Evolutionary conservation across 2,329 filamentous ascomycete genomes (phyloP), one percentile per base, ranked within the genome.

Genomic region (Colletotrichum trifolii): DNA sequence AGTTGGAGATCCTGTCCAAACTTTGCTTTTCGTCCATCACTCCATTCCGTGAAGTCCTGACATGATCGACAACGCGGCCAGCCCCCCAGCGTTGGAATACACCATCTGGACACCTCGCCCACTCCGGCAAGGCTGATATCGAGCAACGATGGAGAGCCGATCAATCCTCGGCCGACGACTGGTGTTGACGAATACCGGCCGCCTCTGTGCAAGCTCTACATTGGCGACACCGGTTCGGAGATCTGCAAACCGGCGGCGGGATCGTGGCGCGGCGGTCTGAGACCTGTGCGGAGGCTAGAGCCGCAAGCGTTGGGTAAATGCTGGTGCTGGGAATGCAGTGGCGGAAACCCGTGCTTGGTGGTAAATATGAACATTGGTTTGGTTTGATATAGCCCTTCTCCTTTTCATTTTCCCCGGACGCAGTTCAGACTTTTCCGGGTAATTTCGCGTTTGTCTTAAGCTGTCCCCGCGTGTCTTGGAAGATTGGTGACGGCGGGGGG

Each of bases 221-320:
- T 25, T 25, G 46, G 34, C 33, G 40, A 56, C 15, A 33, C 45
- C 58, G 52, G 52, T 7, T 43, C 15, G 58, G 47, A 17, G 63
- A 63, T 66, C 42, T 63, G 42, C 63, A 47, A 63, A 25, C 3
- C 42, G 60, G 54, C 47, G 59, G 35, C 36, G 25, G 11, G 49
- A 40, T 49, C 34, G 25, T 52, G 42, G 36, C 63, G 63, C 63
- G 58, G 47, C 13, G 25, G 36, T 15, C 36, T 40, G 43, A 52
- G 59, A 36, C 42, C 55, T 36, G 10, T n/a, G 6, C 36, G 52
- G 6, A 34, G 13, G 59, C 15, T 46, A 36, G 15, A 7, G 33
- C 58, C 33, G 63, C 63, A 62, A 66, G 39, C 47, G 52, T 42
- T 33, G 10, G 25, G 25, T 13, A 13, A 52, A 62, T 43, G 40